Evolutionary conservation across 306 rosid species (phyloP).

Genomic region (Vigna angularis): DNA sequence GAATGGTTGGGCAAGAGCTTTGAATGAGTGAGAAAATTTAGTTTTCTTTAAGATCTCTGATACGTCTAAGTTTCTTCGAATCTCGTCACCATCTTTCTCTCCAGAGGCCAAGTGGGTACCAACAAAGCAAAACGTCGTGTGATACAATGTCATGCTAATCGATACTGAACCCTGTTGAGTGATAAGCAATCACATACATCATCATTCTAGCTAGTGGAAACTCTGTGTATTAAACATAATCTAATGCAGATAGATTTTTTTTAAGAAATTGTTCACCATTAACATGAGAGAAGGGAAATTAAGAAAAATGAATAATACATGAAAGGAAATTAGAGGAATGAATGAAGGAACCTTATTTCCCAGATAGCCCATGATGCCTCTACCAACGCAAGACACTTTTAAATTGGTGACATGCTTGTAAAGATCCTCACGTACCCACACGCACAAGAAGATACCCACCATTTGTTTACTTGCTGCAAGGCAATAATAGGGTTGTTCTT

Average conservation of each 20-base stretch:
- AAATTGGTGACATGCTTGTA: conserved; percentile 53
- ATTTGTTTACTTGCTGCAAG: conserved; percentile 87
- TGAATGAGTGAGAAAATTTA: conserved; percentile 60
- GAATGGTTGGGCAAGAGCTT: conserved; percentile 27
- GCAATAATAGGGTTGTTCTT: conserved; percentile 52
- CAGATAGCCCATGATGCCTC: conserved; percentile 94
- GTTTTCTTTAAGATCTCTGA: conserved; percentile 82
- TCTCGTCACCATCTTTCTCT: conserved; percentile 84
- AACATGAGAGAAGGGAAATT: not conserved
- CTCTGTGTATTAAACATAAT: too few species aligned
- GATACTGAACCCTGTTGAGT: conserved; percentile 80
- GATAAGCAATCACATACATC: not conserved
- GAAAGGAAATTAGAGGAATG: not conserved
- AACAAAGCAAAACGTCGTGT: conserved; percentile 80
- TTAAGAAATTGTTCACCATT: too few species aligned
- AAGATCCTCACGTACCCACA: conserved; percentile 76
- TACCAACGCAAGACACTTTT: conserved; percentile 81
- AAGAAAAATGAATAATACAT: not conserved
- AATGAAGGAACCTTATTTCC: conserved; percentile 79
- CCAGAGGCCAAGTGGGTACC: conserved; percentile 94
- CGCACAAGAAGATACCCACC: conserved; percentile 91
- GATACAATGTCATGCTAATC: conserved; percentile 76
- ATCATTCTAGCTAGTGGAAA: not conserved
- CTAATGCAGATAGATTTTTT: too few species aligned
- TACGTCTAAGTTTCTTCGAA: conserved; percentile 79